Base-by-base conservation (phyloP, 768 basidiomycete species). In the Psilocybe azurescens region DNA sequence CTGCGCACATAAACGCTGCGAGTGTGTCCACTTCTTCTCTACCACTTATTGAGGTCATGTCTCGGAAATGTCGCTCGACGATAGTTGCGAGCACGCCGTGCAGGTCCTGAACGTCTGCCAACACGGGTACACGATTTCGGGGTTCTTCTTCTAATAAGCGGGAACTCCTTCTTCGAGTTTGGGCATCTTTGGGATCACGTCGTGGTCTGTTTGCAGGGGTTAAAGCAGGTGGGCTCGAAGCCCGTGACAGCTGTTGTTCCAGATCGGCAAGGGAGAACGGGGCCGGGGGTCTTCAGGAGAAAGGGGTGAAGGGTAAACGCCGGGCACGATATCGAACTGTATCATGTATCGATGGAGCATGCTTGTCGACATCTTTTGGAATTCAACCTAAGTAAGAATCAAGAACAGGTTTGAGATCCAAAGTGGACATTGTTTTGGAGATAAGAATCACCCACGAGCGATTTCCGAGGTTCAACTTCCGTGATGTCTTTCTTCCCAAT, bases 21-120 rank as follows among this genome's bases (percentile, higher is more conserved):
- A 94, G 77, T n/a, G 88, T 90, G 62, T 94, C 93, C 51, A 91
- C 87, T 74, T 94, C 93, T 73, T 88, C 88, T 55, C 88, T 80
- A 11, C 80, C 79, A 62, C 73, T 79, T 28, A 81, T 78, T 16
- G 82, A 74, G 11, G 75, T 68, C 60, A 85, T 78, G 41, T 89
- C 86, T 59, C 84, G 79, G 72, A 92, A 94, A 74, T 94, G 93
- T 57, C 81, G 81, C 68, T 92, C 89, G 2, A 87, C 91, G 44
- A 94, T 81, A 7, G 78, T 75, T 2, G 92, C 92, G 36, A 94
- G 75, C 48, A 89, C 81, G 0, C 72, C 78, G 61, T 92, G 88
- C 14, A 92, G 78, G 39, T 93, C 91, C 33, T 79, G 81, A 11
- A 89, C 70, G 71, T 94, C 93, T 9, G 89, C 83, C 59, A 93